Conservation (phyloP, 1,284 basidiomycete genomes). For the Leccinum variabile region DNA sequence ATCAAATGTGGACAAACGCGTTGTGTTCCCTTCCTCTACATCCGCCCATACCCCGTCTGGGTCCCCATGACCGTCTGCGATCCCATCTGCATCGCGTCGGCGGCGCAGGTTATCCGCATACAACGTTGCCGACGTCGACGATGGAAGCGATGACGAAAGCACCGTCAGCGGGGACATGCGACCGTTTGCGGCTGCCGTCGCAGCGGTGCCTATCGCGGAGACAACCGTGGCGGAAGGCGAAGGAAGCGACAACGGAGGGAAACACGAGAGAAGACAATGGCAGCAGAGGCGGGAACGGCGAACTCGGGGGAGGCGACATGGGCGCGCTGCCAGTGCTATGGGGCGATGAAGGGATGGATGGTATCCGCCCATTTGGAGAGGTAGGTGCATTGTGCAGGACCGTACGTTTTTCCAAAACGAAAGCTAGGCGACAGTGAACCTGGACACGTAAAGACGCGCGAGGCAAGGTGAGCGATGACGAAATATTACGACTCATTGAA, state of each 20-base stretch:
- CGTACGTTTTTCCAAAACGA: constrained; percentile 11
- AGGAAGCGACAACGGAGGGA: constrained; percentile 2
- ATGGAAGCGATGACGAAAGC: constrained; percentile 16
- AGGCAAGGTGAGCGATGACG: constrained; percentile 5
- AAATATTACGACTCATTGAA: constrained; percentile 10
- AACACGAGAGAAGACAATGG: constrained; percentile 16
- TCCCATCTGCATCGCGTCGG: not conserved
- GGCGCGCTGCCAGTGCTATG: constrained; percentile 11
- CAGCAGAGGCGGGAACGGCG: constrained; percentile 29
- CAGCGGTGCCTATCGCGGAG: constrained; percentile 6
- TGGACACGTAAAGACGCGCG: constrained; percentile 11
- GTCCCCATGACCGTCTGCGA: not conserved
- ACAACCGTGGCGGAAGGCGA: not conserved
- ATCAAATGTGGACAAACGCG: constrained; percentile 29
- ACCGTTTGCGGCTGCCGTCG: constrained; percentile 19
- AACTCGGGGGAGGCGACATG: constrained; percentile 30
- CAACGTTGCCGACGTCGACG: not conserved
- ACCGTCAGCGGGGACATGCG: constrained; percentile 21
- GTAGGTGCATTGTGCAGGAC: not conserved
- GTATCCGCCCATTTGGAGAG: constrained; percentile 1
- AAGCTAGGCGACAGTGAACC: constrained; percentile 28
- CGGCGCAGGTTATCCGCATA: not conserved
- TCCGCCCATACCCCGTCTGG: constrained; percentile 9
- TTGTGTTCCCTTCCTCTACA: constrained; percentile 20
- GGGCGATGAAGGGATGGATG: constrained; percentile 7